Base-by-base conservation (phyloP, 345 rosid species). In the Capsella bursapastoris region DNA sequence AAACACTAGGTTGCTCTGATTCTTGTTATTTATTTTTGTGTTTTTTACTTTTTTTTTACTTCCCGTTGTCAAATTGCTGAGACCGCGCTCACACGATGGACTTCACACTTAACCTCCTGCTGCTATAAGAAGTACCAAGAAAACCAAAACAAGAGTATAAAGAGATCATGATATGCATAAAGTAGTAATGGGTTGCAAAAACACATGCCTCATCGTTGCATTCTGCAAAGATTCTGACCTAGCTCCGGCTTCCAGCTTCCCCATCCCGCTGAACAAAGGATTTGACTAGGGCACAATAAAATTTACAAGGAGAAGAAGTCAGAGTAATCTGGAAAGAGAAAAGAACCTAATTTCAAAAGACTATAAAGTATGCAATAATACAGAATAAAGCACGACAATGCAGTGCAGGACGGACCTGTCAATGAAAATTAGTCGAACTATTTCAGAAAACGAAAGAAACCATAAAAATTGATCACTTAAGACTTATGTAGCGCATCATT, bases 141-240 rank as follows among this genome's bases (percentile, higher is more conserved):
- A 68, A 75, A 64, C 64, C 37, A 60, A 50, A 68, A 59, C 29
- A 74, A 66, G 58, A 56, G 25, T 47, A 75, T 32, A 75, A 75
- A 61, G 64, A 60, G 43, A 76, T 76, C 27, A 69, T 52, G 64
- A 58, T 50, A 73, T 59, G 79, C 59, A 71, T 40, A 49, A 57
- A 48, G 58, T 64, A 78, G 64, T 47, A 8, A 34, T 8, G 73
- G 79, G 84, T 83, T 78, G 68, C 53, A 78, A 82, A 78, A 73
- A 78, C 7, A 66, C 87, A 82, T 83, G 89, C 90, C 90, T 86
- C 70, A 68, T 81, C 65, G 77, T 62, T 75, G 83, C 82, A 79
- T 71, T 86, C 79, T 76, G 89, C 83, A 78, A 68, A 81, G 83
- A 79, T 82, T 83, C 91, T 84, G 86, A 87, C 88, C 87, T 86